Base-by-base conservation (phyloP, 1,284 basidiomycete species). In the Marasmius tenuissimus region DNA sequence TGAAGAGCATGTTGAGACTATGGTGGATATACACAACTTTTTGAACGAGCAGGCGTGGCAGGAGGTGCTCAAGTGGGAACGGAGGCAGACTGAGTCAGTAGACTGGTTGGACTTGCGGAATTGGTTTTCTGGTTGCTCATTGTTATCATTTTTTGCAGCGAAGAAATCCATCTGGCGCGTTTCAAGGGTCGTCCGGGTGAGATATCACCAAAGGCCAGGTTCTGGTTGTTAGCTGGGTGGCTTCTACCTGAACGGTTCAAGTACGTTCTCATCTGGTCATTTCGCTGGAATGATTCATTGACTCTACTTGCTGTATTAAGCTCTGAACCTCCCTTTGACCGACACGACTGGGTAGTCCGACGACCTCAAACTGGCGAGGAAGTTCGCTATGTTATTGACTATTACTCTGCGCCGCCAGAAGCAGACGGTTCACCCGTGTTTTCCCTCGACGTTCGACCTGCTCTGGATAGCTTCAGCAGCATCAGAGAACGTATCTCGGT, bases 11-110 rank as follows among this genome's bases (percentile, higher is more conserved):
- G 87, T 99, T 47, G 96, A 97, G 73, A 94, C 89, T 52, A 98
- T 99, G 93, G 97, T 99, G 42, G 88, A 95, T 60, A 98, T 99
- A 42, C 97, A 99, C 76, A 99, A 99, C 73, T 98, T 96, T 69
- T 76, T 99, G 74, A 99, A 99, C 71, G 97, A 99, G 77, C 84
- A 90, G 70, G 97, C 97, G 6, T 99, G 97, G 97, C 78, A 88
- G 62, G 94, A 99, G 76, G 96, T 99, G 16, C 75, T 95, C 65
- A 91, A 88, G 72, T 99, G 97, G 97, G 97, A 99, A 77, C 84
- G 82, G 71, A 80, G 88, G 69, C 79, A 85, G 67, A 78, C 86
- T 69, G 76, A 71, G 87, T 90, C 71, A 71, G 83, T 83, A 58
- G 27, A 27, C 27, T 27, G 4, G 27, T 27, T 27, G 27, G 27